Evolutionary conservation across 371 early-diverging fungal species (phyloP).

Genomic region (Mucor saturninus): DNA sequence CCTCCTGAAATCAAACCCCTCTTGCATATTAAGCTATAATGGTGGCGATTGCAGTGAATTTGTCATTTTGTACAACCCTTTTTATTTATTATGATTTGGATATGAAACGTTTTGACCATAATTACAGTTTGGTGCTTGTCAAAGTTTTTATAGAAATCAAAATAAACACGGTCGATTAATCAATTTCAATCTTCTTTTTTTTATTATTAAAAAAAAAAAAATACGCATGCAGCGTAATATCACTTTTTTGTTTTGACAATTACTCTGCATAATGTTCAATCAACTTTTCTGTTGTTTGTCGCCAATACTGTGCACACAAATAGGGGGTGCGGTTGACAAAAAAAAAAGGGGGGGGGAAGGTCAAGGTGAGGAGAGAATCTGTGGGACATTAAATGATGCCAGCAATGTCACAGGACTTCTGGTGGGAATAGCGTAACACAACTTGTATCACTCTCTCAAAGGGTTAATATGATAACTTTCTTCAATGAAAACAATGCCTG

Average conservation of each 20-base stretch:
- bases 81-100: background rate
- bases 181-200: background rate
- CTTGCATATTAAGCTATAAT: background rate
- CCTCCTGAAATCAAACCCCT: background rate
- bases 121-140: slow-evolving; percentile 2
- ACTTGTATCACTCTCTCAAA: background rate
- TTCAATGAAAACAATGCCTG: background rate
- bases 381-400: slow-evolving; percentile 6
- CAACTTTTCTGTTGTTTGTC: background rate
- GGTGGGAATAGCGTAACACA: background rate
- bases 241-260: background rate
- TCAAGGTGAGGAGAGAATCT: background rate
- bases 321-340: background rate
- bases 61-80: background rate
- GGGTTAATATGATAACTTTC: background rate
- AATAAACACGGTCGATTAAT: background rate
- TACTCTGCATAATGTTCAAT: background rate
- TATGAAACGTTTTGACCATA: slow-evolving; percentile 1
- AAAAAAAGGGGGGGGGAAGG: background rate
- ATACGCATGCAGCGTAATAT: background rate
- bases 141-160: background rate
- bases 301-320: background rate
- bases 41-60: background rate
- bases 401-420: slow-evolving; percentile 3
- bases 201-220: background rate